Percentiles rank a stretch among this genome's conserved stretches.
Evolutionary conservation across 1,284 basidiomycete genomes (phyloP).

Genomic region (Sphaerobolus stellatus): DNA sequence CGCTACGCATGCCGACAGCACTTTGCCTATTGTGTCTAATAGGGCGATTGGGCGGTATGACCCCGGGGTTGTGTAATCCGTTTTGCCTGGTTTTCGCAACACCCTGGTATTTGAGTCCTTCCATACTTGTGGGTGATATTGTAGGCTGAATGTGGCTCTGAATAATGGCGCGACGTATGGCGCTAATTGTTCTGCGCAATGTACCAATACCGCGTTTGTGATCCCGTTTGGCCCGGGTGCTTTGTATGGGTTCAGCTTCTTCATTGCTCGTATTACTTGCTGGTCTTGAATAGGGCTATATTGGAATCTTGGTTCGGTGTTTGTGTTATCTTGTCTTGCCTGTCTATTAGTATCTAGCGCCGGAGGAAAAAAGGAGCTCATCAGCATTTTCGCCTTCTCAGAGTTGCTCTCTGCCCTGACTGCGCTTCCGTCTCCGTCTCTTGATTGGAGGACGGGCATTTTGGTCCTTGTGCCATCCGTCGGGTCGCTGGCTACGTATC

Average conservation of each 20-base stretch:
- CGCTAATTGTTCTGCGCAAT: neutral
- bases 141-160: neutral
- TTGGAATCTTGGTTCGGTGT: neutral
- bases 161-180: neutral
- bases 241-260: neutral
- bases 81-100: constrained; percentile 15
- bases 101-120: constrained; percentile 2
- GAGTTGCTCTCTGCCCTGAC: neutral
- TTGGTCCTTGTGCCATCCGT: neutral
- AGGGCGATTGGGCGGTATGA: constrained; percentile 17
- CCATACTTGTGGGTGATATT: neutral
- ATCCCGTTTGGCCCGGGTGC: neutral
- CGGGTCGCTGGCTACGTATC: neutral
- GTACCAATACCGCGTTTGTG: neutral
- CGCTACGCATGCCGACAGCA: constrained; percentile 13
- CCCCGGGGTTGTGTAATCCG: constrained; percentile 12
- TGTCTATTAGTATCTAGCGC: neutral
- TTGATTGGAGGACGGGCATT: neutral
- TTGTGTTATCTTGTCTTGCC: neutral
- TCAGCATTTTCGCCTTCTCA: neutral
- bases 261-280: neutral
- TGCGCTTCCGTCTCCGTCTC: too few species aligned
- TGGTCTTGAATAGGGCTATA: neutral
- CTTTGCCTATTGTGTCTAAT: constrained; percentile 14
- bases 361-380: neutral